A percentile compares a stretch with the other conserved stretches of the same genome.
Evolutionary conservation across 169 alveolate species (phyloP).

Genomic region (Plasmodium fragile): DNA sequence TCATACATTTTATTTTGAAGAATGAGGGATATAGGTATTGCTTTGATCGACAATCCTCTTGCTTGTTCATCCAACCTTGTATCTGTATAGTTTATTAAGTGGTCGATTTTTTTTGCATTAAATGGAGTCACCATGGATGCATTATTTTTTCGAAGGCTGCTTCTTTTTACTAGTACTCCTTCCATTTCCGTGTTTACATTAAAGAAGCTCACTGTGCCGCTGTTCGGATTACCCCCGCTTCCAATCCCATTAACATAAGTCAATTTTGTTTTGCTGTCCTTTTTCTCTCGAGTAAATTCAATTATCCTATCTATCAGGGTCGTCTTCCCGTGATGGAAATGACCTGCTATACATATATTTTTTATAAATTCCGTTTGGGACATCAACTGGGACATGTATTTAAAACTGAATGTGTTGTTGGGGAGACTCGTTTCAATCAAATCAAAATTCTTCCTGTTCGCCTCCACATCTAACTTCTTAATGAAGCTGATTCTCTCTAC

Average conservation of each 20-base stretch:
- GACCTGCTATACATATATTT: slow-evolving; percentile 97
- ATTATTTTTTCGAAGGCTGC: background rate
- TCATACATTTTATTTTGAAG: slow-evolving; percentile 84
- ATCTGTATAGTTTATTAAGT: slow-evolving; percentile 93
- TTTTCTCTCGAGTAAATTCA: slow-evolving; percentile 92
- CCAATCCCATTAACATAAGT: slow-evolving; percentile 30
- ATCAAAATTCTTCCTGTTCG: slow-evolving; percentile 83
- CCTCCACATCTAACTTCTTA: slow-evolving; percentile 82
- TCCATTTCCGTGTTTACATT: slow-evolving; percentile 24
- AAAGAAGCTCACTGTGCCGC: slow-evolving; percentile 58
- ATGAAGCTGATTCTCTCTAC: slow-evolving; percentile 83
- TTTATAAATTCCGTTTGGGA: slow-evolving; percentile 94
- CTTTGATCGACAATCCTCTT: slow-evolving; percentile 96
- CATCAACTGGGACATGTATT: slow-evolving; percentile 94
- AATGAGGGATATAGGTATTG: slow-evolving; percentile 97
- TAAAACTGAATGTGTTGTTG: slow-evolving; percentile 93
- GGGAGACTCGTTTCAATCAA: slow-evolving; percentile 86
- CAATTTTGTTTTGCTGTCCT: slow-evolving; percentile 69
- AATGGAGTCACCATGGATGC: slow-evolving; percentile 26
- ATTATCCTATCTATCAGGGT: slow-evolving; percentile 96
- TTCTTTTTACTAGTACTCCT: slow-evolving; percentile 23
- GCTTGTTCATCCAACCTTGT: slow-evolving; percentile 97
- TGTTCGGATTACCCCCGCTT: slow-evolving; percentile 22
- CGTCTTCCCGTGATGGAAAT: slow-evolving; percentile 99
- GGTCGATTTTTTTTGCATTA: slow-evolving; percentile 59